These are phyloP conservation scores for Spinacia oleracea DNA, from an alignment of 179 eudicot genomes.

Conservation along the genomic window DNA sequence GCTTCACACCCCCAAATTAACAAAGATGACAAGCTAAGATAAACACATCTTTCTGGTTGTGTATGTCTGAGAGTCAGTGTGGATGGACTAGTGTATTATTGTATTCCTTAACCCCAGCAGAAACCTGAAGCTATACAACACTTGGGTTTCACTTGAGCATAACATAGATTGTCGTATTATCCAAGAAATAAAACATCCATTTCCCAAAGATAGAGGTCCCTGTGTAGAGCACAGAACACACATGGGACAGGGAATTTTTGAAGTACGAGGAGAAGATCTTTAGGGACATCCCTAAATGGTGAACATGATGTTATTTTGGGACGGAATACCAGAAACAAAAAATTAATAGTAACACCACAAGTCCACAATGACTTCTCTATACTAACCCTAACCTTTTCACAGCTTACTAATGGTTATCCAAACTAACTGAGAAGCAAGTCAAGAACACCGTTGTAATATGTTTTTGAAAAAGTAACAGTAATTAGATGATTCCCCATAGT, in stretches of 20 bases:
- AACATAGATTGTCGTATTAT: neutral
- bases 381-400: neutral
- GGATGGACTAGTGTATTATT: neutral
- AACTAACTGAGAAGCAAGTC: neutral
- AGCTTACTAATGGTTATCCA: slow-evolving; percentile 1
- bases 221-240: neutral
- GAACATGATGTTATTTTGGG: neutral
- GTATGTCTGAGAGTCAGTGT: neutral
- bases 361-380: neutral
- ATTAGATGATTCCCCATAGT: neutral
- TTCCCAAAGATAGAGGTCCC: neutral
- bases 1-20: neutral
- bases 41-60: neutral
- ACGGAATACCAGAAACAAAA: slow-evolving; percentile 3
- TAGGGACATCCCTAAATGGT: neutral
- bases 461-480: neutral
- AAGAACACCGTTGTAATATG: neutral
- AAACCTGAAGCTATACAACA: neutral
- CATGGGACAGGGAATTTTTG: neutral
- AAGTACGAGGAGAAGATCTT: neutral
- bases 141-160: neutral
- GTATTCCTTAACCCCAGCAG: neutral
- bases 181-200: neutral
- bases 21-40: neutral
- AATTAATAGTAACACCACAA: neutral